Evolutionary conservation across 192 early-diverging fungal genomes (phyloP), one percentile per base, ranked within the genome.

Genomic region (Funneliformis geosporum): DNA sequence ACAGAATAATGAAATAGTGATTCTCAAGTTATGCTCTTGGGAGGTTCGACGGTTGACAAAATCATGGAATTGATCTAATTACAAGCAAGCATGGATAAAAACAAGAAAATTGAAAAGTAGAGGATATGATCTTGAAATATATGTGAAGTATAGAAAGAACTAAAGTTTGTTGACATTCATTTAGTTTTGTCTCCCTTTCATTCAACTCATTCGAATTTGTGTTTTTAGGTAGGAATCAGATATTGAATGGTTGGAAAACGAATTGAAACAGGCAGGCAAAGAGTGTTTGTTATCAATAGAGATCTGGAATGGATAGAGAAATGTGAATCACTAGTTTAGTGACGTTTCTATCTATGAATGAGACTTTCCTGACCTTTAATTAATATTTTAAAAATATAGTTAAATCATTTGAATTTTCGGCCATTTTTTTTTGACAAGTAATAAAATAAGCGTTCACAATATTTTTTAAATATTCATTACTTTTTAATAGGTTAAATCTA

Each of bases 161-260:
- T 75, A 42, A 75, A 75, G 60, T 73, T 39, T n/a, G 59, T 75
- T 75, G 38, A 68, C 8, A 25, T 18, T 40, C 4, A 39, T 68
- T 72, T 72, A 10, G 16, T 39, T 23, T 72, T 50, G n/a, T 25
- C 50, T 55, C 18, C 9, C 12, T 18, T 16, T 5, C 18, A 55
- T 9, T 64, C 11, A 64, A 23, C 23, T 64, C 27, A 64, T 55
- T 27, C 18, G 25, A 25, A n/a, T 72, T 72, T 47, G 8, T 44
- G 25, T 70, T 72, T 72, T 72, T 50, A 75, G 73, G 33, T 50
- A 27, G 11, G 23, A 25, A 59, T 44, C 40, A 59, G 5, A 73
- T 16, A 38, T 73, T 55, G 50, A 62, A 61, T 75, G 73, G 73
- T 43, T 75, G 18, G 39, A 61, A 75, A 1, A 28, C 14, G 33